A percentile compares a stretch with the other conserved stretches of the same genome.
Evolutionary conservation across 352 stramenopile genomes (phyloP).

Genomic region (Pythium dissimile): DNA sequence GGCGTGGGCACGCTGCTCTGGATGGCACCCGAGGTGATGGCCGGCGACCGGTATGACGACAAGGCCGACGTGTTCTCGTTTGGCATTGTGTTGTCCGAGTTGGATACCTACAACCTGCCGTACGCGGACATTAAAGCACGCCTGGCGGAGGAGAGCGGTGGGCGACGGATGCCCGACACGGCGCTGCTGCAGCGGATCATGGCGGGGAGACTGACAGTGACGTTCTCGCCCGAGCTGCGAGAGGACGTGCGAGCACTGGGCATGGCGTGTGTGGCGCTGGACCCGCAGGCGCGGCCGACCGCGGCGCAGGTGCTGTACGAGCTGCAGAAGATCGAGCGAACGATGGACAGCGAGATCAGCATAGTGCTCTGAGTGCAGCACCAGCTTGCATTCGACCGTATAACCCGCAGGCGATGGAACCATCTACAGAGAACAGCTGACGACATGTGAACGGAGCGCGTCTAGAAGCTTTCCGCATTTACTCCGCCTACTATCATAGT

Average conservation of each 20-base stretch:
- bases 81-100: conserved; percentile 32
- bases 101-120: conserved; percentile 26
- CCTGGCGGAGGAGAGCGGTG: not conserved
- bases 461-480: no score
- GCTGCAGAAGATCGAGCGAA: conserved; percentile 10
- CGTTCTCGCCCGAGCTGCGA: not conserved
- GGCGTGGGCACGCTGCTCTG: conserved; percentile 35
- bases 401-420: no score
- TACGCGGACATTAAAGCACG: conserved; percentile 7
- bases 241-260: conserved; percentile 1
- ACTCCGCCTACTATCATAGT: no score
- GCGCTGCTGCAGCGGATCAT: not conserved
- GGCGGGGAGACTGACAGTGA: not conserved
- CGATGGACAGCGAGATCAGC: conserved; percentile 8
- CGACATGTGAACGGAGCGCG: no score
- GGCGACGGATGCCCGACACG: not conserved
- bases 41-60: conserved; percentile 39
- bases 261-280: conserved; percentile 1
- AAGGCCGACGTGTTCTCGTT: conserved; percentile 51
- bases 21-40: conserved; percentile 55
- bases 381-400: no score
- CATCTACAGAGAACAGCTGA: no score
- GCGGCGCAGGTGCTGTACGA: conserved; percentile 6
- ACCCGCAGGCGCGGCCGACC: not conserved
- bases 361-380: conserved; percentile 3